Conservation (phyloP, 2,329 filamentous ascomycete species). For the Lachnellula hyalina region DNA sequence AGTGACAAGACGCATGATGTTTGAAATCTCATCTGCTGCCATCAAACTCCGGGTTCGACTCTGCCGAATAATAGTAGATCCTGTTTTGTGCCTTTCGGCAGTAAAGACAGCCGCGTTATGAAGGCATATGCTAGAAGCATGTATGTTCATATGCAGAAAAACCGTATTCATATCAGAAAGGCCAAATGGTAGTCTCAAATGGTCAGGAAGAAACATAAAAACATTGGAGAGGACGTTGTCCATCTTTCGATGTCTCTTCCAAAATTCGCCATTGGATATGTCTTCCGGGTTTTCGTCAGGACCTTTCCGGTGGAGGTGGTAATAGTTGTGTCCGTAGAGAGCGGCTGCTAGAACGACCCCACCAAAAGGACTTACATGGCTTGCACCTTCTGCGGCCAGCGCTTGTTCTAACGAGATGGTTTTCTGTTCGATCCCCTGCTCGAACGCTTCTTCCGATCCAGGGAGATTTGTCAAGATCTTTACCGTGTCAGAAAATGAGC, state of each 20-base stretch:
- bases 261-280: conserved; percentile 70
- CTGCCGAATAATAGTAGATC: conserved; percentile 58
- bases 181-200: conserved; percentile 65
- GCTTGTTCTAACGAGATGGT: conserved; percentile 60
- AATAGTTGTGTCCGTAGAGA: conserved; percentile 75
- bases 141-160: conserved; percentile 82
- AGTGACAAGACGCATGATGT: conserved; percentile 73
- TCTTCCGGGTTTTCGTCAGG: conserved; percentile 69
- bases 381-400: conserved; percentile 44
- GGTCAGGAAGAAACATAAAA: conserved; percentile 71
- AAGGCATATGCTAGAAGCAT: conserved; percentile 81
- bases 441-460: conserved; percentile 69
- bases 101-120: conserved; percentile 86
- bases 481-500: background rate
- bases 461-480: conserved; percentile 67
- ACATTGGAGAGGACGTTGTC: conserved; percentile 76
- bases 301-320: conserved; percentile 70
- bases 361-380: conserved; percentile 64
- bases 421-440: conserved; percentile 56
- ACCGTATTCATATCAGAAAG: conserved; percentile 67
- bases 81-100: conserved; percentile 65
- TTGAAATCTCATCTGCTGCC: conserved; percentile 78
- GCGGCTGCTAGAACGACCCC: conserved; percentile 69
- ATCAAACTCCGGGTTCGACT: conserved; percentile 71
- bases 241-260: conserved; percentile 77